phyloP scores from a whole-genome alignment of 345 rosid species.

The Syzygium grande region DNA sequence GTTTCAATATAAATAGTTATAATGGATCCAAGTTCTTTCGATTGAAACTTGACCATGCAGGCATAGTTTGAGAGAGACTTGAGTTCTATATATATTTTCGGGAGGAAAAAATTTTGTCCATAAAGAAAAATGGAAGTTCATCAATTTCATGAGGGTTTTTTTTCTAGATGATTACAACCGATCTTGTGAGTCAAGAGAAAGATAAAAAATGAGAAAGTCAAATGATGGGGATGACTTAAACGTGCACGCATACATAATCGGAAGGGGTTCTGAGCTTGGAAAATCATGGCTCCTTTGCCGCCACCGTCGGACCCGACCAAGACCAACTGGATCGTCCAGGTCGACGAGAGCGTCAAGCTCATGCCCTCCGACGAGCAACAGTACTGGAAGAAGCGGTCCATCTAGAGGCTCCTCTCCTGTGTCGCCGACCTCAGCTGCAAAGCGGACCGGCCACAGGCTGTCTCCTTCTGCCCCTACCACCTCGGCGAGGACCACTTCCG shows the following conservation, averaged over 20 bases:
- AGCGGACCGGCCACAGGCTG: conserved; percentile 14
- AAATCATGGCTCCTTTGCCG: neutral
- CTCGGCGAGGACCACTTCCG: neutral
- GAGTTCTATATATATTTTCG: neutral
- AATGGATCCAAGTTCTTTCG: neutral
- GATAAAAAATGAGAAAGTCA: neutral
- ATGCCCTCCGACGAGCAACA: neutral
- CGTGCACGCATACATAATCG: neutral
- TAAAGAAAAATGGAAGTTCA: neutral
- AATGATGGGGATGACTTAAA: neutral
- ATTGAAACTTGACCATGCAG: neutral
- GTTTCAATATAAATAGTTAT: neutral
- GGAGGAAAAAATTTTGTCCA: neutral
- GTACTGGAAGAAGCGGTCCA: conserved; percentile 24
- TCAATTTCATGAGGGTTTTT: too few species aligned
- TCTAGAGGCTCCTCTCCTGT: conserved; percentile 21
- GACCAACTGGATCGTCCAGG: neutral
- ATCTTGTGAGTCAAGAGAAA: neutral
- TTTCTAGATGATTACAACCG: neutral
- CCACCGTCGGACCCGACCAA: neutral
- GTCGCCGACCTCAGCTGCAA: conserved; percentile 17
- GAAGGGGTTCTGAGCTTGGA: neutral
- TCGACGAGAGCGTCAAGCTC: neutral
- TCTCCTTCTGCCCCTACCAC: neutral
- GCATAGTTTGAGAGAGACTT: neutral